Evolutionary conservation across 108 stramenopile genomes (phyloP).

Genomic region (Nitzschia sp.): DNA sequence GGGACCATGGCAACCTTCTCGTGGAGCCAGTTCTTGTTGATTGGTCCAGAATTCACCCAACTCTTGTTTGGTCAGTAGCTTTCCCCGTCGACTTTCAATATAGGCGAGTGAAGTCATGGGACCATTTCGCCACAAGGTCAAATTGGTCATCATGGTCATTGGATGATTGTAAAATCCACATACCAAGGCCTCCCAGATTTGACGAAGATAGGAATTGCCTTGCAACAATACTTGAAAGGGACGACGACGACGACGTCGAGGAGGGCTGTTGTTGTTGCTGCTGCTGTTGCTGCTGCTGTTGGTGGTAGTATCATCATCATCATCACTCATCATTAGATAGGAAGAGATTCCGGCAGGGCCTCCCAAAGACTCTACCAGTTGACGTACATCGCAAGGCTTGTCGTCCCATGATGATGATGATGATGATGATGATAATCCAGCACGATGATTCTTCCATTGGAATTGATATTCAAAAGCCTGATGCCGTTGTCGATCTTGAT

Average conservation of each 20-base stretch:
- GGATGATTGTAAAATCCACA: constrained; percentile 3
- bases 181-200: constrained; percentile 27
- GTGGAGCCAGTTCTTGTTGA: neutral
- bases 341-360: constrained; percentile 11
- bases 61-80: neutral
- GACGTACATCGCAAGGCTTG: constrained; percentile 5
- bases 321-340: neutral
- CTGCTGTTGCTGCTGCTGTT: neutral
- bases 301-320: too few species aligned
- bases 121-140: neutral
- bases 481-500: neutral
- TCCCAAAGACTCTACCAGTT: constrained; percentile 16
- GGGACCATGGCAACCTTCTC: neutral
- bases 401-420: neutral
- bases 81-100: constrained; percentile 15
- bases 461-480: neutral
- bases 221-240: constrained; percentile 7
- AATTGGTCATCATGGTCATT: constrained; percentile 27
- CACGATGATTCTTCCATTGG: neutral
- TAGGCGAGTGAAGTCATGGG: constrained; percentile 4
- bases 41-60: constrained; percentile 3
- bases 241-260: neutral
- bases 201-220: constrained; percentile 30
- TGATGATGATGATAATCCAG: too few species aligned
- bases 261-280: neutral